These are phyloP conservation scores for Diaporthe eres DNA, from an alignment of 2,329 filamentous ascomycete genomes.

Conservation along the genomic window DNA sequence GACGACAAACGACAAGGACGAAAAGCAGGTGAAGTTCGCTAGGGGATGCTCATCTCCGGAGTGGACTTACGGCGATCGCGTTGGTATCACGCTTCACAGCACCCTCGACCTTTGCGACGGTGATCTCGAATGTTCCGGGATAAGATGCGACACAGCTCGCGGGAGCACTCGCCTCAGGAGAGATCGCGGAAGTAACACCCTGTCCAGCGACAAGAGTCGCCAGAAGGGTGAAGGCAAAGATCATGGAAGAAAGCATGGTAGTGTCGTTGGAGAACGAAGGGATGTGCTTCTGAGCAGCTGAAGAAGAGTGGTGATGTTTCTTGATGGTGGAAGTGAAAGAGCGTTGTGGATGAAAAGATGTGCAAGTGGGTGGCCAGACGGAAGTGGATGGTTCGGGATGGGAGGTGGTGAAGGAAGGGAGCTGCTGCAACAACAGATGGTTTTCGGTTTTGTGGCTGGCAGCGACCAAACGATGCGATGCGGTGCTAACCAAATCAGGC, in stretches of 20 bases:
- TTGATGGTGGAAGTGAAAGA: background rate
- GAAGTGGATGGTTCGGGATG: background rate
- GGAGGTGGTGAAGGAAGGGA: constrained; percentile 16
- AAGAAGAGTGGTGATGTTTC: background rate
- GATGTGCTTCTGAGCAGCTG: too few relatives aligned
- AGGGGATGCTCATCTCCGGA: background rate
- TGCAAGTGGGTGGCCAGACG: constrained; percentile 2
- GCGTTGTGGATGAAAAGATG: background rate
- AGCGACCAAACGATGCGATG: constrained; percentile 29
- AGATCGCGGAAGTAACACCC: constrained; percentile 61
- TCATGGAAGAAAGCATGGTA: constrained; percentile 48
- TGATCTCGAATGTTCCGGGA: constrained; percentile 71
- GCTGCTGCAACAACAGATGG: background rate
- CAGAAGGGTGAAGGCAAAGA: constrained; percentile 59
- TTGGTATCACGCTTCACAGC: constrained; percentile 53
- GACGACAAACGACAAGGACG: background rate
- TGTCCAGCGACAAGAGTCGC: constrained; percentile 58
- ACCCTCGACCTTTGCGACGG: constrained; percentile 58
- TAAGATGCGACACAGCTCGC: constrained; percentile 66
- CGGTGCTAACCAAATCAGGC: constrained; percentile 21
- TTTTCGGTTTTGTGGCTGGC: constrained; percentile 18
- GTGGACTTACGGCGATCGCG: constrained; percentile 47
- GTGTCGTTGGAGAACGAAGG: too few relatives aligned
- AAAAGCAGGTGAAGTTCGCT: background rate
- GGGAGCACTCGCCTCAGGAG: constrained; percentile 59